A percentile compares a stretch with the other conserved stretches of the same genome.
Conservation (phyloP, 2,329 filamentous ascomycete genomes). For the Tolypocladium ovalisporum region DNA sequence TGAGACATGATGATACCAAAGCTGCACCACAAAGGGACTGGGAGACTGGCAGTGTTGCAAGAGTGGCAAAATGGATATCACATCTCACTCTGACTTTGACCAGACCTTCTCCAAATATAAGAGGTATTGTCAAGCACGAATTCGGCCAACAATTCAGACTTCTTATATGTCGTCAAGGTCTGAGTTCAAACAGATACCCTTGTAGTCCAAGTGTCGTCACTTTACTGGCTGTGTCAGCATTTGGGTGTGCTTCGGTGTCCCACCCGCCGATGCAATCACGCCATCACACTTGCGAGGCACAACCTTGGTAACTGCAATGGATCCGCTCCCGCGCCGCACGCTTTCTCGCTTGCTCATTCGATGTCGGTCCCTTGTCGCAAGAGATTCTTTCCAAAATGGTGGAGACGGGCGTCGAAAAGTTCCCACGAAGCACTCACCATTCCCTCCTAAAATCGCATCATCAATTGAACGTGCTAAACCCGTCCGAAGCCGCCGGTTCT, state of each 20-base stretch:
- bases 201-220: not conserved
- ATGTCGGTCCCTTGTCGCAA: too few species aligned
- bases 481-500: not conserved
- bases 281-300: not conserved
- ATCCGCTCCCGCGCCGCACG: not conserved
- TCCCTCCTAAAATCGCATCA: not conserved
- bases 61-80: too few species aligned
- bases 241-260: not conserved
- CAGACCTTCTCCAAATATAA: too few species aligned
- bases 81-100: too few species aligned
- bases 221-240: not conserved
- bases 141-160: too few species aligned
- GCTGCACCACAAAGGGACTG: too few species aligned
- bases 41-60: too few species aligned
- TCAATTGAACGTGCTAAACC: not conserved
- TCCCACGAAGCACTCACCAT: not conserved
- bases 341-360: not conserved
- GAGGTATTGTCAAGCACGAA: too few species aligned
- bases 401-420: not conserved
- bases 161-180: too few species aligned
- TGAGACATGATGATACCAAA: too few species aligned
- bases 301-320: not conserved
- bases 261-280: not conserved
- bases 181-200: too few species aligned
- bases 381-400: not conserved